Base-by-base conservation (phyloP, 2,329 filamentous ascomycete species). In the Curvularia eragrostidis region DNA sequence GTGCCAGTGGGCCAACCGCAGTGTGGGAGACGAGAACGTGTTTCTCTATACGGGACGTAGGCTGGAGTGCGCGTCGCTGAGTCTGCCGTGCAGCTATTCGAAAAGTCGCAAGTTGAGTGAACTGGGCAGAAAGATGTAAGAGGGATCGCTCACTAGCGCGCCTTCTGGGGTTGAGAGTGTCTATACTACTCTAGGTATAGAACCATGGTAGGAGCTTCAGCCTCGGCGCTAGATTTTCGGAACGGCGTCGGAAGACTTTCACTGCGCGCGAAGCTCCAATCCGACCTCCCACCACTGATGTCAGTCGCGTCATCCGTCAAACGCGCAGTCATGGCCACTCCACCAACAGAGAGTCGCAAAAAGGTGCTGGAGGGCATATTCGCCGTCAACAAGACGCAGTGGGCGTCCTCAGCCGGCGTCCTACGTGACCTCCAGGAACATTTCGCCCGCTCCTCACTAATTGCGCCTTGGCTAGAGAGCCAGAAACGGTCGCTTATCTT, bases 311-410 rank as follows among this genome's bases (percentile, higher is more conserved):
- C 56, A 15, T 46, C 52, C 2, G 34, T 65, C 5, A 62, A 59
- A 50, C 65, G 63, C 57, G 60, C 56, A 18, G 36, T 51, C 39
- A 66, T 75, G 74, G 56, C 68, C 47, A 64, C 70, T 32, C 57
- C 70, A 9, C 54, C 70, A 3, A 69, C 65, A 53, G 68, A 75
- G 39, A 63, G 63, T 39, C 65, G 63, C 19, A 84, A 43, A 26
- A 43, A 83, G 72, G 78, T 87, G 56, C 75, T 87, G 54, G 87
- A 90, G 74, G 87, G 87, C 65, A 81, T 87, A 59, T 85, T 89
- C 68, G 94, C 91, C 76, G 90, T 99, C 78, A 92, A 97, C 81
- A 99, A 99, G 80, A 95, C 95, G 26, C 83, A 88, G 70, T 90
- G 89, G 70, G 86, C 94, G 70, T 92, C 90, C 75, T 98, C 94